Conservation (phyloP, 805 yeast species). For the Candida andamanensis region DNA sequence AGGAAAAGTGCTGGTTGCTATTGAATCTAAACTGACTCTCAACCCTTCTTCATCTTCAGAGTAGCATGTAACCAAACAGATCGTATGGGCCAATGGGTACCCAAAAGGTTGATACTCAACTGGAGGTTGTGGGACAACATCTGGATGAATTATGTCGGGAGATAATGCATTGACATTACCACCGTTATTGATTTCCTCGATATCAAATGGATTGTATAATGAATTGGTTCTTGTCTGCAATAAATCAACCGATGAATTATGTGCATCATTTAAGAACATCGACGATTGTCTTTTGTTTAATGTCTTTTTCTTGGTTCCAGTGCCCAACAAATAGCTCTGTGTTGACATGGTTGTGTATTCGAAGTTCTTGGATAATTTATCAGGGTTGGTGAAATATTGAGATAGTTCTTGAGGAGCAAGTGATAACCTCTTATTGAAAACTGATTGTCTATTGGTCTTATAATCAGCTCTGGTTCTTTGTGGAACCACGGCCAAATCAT, state of each 20-base stretch:
- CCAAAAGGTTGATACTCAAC: constrained; percentile 81
- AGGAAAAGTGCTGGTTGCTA: constrained; percentile 94
- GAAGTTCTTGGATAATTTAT: constrained; percentile 33
- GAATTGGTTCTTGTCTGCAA: constrained; percentile 23
- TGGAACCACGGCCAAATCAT: constrained; percentile 47
- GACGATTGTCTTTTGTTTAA: constrained; percentile 18
- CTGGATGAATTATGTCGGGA: constrained; percentile 61
- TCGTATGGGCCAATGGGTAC: constrained; percentile 57
- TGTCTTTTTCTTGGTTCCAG: constrained; percentile 8
- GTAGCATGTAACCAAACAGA: constrained; percentile 74
- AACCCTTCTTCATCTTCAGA: constrained; percentile 88
- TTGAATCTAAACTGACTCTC: constrained; percentile 83
- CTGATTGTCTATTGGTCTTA: constrained; percentile 35
- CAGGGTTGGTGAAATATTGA: constrained; percentile 32
- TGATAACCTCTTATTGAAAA: constrained; percentile 32
- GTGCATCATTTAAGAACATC: constrained; percentile 23
- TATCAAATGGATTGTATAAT: constrained; percentile 28
- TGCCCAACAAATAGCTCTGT: constrained; percentile 43
- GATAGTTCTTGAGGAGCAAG: constrained; percentile 37
- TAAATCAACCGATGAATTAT: constrained; percentile 30
- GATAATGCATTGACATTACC: constrained; percentile 47
- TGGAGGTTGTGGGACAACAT: constrained; percentile 89
- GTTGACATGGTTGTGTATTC: constrained; percentile 61
- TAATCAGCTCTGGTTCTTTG: constrained; percentile 49
- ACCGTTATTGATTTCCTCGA: constrained; percentile 28